Base-by-base conservation (phyloP, 1,139 yeast species). In the Debaryomyces singareniensis region DNA sequence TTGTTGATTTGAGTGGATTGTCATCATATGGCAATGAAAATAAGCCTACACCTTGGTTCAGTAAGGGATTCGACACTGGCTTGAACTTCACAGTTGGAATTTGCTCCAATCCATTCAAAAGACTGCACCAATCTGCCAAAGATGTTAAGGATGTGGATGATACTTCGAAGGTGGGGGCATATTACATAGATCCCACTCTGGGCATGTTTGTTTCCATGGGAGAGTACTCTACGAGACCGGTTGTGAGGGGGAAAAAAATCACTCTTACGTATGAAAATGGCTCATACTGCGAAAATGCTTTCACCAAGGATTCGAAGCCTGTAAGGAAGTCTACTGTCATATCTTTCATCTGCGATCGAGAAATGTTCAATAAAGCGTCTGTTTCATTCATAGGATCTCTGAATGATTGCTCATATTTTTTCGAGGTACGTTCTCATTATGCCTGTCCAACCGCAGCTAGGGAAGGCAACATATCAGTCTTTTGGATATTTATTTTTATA, bases 371-470 rank as follows among this genome's bases (percentile, higher is more conserved):
- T 10, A 75, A 73, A 42, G 95, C 93, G 0, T 63, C 73, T 25
- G 63, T 86, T 1, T 70, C 85, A 5, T 86, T 71, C 47, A 68
- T 87, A 20, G 93, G 94, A 1, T 75, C 75, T 11, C 51, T 73
- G 24, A 73, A 84, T 52, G 83, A 85, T 36, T 87, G 96, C 54
- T 74, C 82, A 23, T 87, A 82, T 54, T 73, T 81, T 47, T 87
- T 87, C 52, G 96, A 87, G 51, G 86, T 85, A 16, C 61, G 87
- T 41, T 83, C 95, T 4, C 78, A 84, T 29, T 84, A 81, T 51
- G 96, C 95, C 0, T 87, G 96, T 54, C 87, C 95, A 0, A 80
- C 89, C 0, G 78, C 85, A 7, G 75, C 79, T 35, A 48, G 68
- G 55, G 70, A 64, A 3, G 75, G 73, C 40, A 71, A 74, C 35